Evolutionary conservation across 2,329 filamentous ascomycete species (phyloP).

Genomic region (Fusarium pseudograminearum): DNA sequence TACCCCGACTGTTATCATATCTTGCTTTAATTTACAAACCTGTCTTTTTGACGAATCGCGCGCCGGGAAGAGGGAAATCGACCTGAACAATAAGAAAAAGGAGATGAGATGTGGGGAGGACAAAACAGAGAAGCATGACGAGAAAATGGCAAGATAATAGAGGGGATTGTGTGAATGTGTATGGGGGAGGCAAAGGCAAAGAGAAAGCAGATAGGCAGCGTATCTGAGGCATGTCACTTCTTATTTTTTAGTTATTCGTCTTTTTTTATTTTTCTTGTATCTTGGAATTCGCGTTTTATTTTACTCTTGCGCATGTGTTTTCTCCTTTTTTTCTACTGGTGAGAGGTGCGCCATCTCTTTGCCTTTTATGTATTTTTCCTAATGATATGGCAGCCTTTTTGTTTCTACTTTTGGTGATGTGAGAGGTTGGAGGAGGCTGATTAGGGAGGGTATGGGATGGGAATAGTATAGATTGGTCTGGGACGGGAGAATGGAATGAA

Average conservation of each 20-base stretch:
- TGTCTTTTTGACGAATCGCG: not conserved
- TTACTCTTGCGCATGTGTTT: slow-evolving; percentile 4
- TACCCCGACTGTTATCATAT: slow-evolving; percentile 36
- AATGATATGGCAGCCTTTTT: slow-evolving; percentile 41
- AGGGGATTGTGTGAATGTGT: not conserved
- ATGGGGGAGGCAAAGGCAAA: slow-evolving; percentile 2
- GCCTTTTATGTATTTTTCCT: slow-evolving; percentile 29
- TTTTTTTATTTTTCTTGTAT: slow-evolving; percentile 19
- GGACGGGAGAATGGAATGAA: not conserved
- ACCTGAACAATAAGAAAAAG: not conserved
- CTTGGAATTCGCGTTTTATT: slow-evolving; percentile 14
- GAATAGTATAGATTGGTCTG: not conserved
- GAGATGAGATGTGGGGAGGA: slow-evolving; percentile 18
- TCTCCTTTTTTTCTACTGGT: not conserved
- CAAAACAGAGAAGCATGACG: not conserved
- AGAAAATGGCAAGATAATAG: slow-evolving; percentile 5
- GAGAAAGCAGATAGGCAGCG: slow-evolving; percentile 28
- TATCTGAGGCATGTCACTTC: slow-evolving; percentile 24
- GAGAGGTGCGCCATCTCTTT: not conserved
- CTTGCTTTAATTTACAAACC: slow-evolving; percentile 7
- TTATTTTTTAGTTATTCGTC: not conserved
- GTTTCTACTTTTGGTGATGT: slow-evolving; percentile 16
- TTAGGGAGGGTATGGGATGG: not conserved
- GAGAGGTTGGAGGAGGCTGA: not conserved
- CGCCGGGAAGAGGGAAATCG: not conserved